These are phyloP conservation scores for Gossypium davidsonii DNA, from an alignment of 441 rosid genomes.

Conservation along the genomic window DNA sequence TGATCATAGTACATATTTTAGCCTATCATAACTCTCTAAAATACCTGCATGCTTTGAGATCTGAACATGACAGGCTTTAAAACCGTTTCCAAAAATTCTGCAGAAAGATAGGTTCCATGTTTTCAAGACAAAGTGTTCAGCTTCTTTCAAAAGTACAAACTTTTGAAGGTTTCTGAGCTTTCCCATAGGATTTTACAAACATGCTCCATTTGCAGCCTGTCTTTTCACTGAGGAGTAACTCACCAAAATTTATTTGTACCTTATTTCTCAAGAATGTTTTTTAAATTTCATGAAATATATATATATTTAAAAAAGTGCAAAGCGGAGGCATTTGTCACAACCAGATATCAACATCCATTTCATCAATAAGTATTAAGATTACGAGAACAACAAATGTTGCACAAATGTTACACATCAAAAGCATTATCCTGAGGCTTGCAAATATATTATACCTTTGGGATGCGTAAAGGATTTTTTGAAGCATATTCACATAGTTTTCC, in stretches of 20 bases:
- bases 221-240: not conserved
- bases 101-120: not conserved
- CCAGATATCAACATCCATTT: not conserved
- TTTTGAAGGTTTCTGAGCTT: not conserved
- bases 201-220: not conserved
- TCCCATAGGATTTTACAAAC: not conserved
- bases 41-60: not conserved
- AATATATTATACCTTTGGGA: slow-evolving; percentile 67
- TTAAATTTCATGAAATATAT: not conserved
- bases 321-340: not conserved
- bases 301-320: not conserved
- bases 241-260: not conserved
- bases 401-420: not conserved
- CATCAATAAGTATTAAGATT: not conserved
- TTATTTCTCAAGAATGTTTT: not conserved
- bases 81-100: not conserved
- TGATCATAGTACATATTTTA: not conserved
- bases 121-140: not conserved
- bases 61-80: not conserved
- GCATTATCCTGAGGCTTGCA: slow-evolving; percentile 4
- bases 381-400: not conserved
- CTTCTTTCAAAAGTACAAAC: not conserved
- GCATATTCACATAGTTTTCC: slow-evolving; percentile 92
- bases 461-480: slow-evolving; percentile 76
- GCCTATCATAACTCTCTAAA: not conserved